Evolutionary conservation across 2,329 filamentous ascomycete genomes (phyloP).

Genomic region (Penicillium sp.): DNA sequence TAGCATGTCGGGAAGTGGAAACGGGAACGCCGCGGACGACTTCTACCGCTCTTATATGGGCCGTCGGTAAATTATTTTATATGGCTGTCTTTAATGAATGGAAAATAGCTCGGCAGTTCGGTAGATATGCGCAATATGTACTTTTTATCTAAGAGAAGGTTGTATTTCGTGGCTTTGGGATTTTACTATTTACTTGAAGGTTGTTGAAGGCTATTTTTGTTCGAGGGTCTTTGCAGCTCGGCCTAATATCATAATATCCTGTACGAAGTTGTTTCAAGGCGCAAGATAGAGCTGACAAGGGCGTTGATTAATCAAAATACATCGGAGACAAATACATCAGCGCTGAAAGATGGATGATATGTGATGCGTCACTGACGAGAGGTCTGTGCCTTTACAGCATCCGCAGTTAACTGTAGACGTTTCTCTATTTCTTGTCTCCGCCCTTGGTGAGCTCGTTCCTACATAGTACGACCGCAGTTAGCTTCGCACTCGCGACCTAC

Average conservation of each 20-base stretch:
- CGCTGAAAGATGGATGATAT: slow-evolving; percentile 13
- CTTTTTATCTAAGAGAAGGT: not conserved
- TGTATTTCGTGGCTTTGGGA: slow-evolving; percentile 3
- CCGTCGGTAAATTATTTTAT: slow-evolving; percentile 57
- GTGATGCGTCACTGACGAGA: not conserved
- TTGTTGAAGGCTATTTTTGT: not conserved
- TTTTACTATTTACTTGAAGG: slow-evolving; percentile 5
- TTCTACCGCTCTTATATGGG: slow-evolving; percentile 91
- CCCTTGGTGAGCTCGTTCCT: slow-evolving; percentile 80
- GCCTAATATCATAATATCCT: slow-evolving; percentile 3
- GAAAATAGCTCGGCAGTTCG: slow-evolving; percentile 9
- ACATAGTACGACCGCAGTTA: slow-evolving; percentile 7
- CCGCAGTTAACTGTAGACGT: not conserved
- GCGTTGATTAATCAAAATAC: slow-evolving; percentile 22
- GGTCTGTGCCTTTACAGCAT: not conserved
- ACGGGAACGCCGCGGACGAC: slow-evolving; percentile 68
- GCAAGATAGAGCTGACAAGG: not conserved
- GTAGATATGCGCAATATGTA: slow-evolving; percentile 7
- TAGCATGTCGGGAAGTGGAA: slow-evolving; percentile 44
- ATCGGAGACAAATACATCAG: slow-evolving; percentile 12
- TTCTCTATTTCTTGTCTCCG: slow-evolving; percentile 59
- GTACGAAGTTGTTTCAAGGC: not conserved
- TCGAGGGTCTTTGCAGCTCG: not conserved
- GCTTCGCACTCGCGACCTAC: not conserved
- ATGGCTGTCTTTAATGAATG: not conserved